Evolutionary conservation across 257 asterid genomes (phyloP).

Genomic region (Anisodus acutangulus): DNA sequence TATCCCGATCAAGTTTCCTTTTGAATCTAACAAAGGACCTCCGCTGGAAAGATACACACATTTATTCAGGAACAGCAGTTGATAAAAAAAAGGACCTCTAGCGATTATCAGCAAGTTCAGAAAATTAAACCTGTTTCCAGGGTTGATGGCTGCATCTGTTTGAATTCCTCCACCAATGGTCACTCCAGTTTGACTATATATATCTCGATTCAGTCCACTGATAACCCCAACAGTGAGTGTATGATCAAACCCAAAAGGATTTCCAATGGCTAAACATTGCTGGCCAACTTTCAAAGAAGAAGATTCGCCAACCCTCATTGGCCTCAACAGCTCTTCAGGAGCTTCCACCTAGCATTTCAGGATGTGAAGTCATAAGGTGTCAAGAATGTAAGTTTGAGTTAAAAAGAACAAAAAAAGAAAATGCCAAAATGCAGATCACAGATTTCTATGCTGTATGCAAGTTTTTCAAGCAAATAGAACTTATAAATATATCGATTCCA

Average conservation of each 20-base stretch:
- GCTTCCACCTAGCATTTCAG: constrained; percentile 72
- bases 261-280: constrained; percentile 93
- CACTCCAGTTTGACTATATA: constrained; percentile 91
- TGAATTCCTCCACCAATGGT: constrained; percentile 97
- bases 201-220: constrained; percentile 94
- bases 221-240: constrained; percentile 96
- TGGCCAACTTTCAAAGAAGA: constrained; percentile 88
- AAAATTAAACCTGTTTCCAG: constrained; percentile 84
- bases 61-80: constrained; percentile 8
- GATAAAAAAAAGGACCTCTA: not conserved
- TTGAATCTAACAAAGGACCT: constrained; percentile 91
- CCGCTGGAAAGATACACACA: constrained; percentile 57
- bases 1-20: constrained; percentile 87
- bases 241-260: constrained; percentile 98
- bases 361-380: constrained; percentile 16
- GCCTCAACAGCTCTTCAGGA: constrained; percentile 73
- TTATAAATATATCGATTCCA: not conserved
- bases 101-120: not conserved
- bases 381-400: not conserved
- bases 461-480: not conserved
- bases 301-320: constrained; percentile 77
- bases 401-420: not conserved
- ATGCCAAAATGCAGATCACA: not conserved
- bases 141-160: constrained; percentile 98
- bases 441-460: not conserved